Percentiles rank a stretch among this genome's conserved stretches.
phyloP scores from a whole-genome alignment of 1,284 basidiomycete genomes.

The Ustilago sp. region DNA sequence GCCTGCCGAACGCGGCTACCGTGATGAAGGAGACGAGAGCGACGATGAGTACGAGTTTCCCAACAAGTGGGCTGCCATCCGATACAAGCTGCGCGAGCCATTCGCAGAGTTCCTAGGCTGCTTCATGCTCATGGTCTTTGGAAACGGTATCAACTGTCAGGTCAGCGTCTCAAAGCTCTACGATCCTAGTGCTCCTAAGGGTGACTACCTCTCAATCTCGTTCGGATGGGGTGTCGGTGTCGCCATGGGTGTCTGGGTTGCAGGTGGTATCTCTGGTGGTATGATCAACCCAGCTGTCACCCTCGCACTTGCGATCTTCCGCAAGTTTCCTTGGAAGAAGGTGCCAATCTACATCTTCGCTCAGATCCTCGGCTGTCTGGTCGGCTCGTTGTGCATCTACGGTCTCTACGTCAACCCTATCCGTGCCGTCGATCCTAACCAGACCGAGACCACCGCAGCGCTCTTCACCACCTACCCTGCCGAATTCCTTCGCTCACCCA shows the following conservation, averaged over 20 bases:
- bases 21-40: constrained; percentile 14
- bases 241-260: constrained; percentile 61
- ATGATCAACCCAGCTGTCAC: constrained; percentile 71
- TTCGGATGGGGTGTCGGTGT: constrained; percentile 65
- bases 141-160: constrained; percentile 64
- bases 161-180: constrained; percentile 50
- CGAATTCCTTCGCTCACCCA: constrained; percentile 46
- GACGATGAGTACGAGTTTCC: constrained; percentile 53
- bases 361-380: constrained; percentile 79
- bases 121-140: constrained; percentile 62
- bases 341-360: constrained; percentile 80
- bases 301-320: constrained; percentile 77
- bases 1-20: constrained; percentile 33
- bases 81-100: constrained; percentile 58
- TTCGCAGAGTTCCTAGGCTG: constrained; percentile 62
- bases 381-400: constrained; percentile 79
- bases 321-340: constrained; percentile 83
- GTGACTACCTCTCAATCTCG: constrained; percentile 57
- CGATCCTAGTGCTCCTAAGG: constrained; percentile 43
- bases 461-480: constrained; percentile 78
- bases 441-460: constrained; percentile 73
- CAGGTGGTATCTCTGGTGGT: constrained; percentile 62
- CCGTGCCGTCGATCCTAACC: constrained; percentile 63
- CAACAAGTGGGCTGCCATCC: constrained; percentile 55
- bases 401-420: constrained; percentile 83